These are phyloP conservation scores for Dissoconium aciculare DNA, from an alignment of 2,329 filamentous ascomycete genomes.

Conservation along the genomic window DNA sequence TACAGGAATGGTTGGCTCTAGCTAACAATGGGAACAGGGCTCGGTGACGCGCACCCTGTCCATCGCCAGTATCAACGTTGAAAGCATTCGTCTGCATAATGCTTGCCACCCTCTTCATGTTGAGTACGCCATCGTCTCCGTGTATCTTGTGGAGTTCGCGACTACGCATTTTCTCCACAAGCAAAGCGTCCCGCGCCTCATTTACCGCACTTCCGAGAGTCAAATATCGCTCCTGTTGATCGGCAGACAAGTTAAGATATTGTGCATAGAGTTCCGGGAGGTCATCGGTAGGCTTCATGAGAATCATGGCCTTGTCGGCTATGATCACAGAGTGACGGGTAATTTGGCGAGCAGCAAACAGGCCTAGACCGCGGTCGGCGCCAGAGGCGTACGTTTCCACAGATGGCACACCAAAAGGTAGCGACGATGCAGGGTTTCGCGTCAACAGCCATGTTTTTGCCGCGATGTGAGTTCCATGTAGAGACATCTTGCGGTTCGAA, in stretches of 20 bases:
- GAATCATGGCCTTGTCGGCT: slow-evolving; percentile 8
- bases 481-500: too few species aligned
- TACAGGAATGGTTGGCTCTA: slow-evolving; percentile 14
- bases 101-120: slow-evolving; percentile 1
- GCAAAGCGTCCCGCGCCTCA: slow-evolving; percentile 8
- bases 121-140: background rate
- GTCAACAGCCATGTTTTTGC: slow-evolving; percentile 11
- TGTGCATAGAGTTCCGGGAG: slow-evolving; percentile 13
- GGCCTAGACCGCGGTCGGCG: slow-evolving; percentile 11
- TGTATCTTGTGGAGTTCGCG: background rate
- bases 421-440: slow-evolving; percentile 5
- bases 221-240: slow-evolving; percentile 7
- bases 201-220: slow-evolving; percentile 7
- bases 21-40: slow-evolving; percentile 12
- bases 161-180: slow-evolving; percentile 10
- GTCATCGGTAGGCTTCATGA: slow-evolving; percentile 14
- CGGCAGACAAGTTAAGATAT: slow-evolving; percentile 6
- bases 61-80: slow-evolving; percentile 12
- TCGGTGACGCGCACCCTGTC: slow-evolving; percentile 9
- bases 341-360: slow-evolving; percentile 9
- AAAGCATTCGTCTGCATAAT: slow-evolving; percentile 17
- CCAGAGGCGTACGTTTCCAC: slow-evolving; percentile 9
- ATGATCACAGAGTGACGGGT: slow-evolving; percentile 10
- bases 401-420: slow-evolving; percentile 8
- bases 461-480: too few species aligned